phyloP scores from a whole-genome alignment of 352 stramenopile genomes.

The Phytopythium ostracodes region DNA sequence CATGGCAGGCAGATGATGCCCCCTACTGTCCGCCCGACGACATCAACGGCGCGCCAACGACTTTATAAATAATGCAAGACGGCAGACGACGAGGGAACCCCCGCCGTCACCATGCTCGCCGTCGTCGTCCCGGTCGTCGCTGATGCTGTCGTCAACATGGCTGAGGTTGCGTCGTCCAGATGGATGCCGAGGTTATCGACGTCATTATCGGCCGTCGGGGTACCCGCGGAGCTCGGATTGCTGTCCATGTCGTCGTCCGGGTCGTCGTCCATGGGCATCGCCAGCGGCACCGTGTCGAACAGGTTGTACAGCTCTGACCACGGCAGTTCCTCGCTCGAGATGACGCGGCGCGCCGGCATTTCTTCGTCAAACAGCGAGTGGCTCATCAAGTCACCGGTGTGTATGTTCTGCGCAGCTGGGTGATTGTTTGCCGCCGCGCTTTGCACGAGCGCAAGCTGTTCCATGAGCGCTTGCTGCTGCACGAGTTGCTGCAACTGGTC shows the following conservation, averaged over 20 bases:
- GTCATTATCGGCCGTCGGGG: constrained; percentile 7
- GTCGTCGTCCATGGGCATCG: constrained; percentile 40
- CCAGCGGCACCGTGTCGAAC: constrained; percentile 51
- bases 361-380: constrained; percentile 69
- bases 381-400: constrained; percentile 42
- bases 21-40: too few species aligned
- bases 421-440: constrained; percentile 11
- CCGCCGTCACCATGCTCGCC: constrained; percentile 11
- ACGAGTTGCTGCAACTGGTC: constrained; percentile 24
- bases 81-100: constrained; percentile 18
- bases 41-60: constrained; percentile 10
- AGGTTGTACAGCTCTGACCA: constrained; percentile 84
- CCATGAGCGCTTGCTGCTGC: constrained; percentile 24
- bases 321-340: constrained; percentile 67
- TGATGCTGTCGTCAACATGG: constrained; percentile 6
- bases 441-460: constrained; percentile 9
- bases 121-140: constrained; percentile 11
- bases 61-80: constrained; percentile 71
- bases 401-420: constrained; percentile 21
- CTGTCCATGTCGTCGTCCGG: constrained; percentile 52
- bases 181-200: neutral
- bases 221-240: constrained; percentile 25
- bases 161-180: constrained; percentile 5
- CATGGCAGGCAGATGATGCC: too few species aligned
- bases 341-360: constrained; percentile 45